Percentiles rank a stretch among this genome's conserved stretches.
Conservation (phyloP, 2,329 filamentous ascomycete genomes). For the Pseudopyrenochaeta lycopersici region DNA sequence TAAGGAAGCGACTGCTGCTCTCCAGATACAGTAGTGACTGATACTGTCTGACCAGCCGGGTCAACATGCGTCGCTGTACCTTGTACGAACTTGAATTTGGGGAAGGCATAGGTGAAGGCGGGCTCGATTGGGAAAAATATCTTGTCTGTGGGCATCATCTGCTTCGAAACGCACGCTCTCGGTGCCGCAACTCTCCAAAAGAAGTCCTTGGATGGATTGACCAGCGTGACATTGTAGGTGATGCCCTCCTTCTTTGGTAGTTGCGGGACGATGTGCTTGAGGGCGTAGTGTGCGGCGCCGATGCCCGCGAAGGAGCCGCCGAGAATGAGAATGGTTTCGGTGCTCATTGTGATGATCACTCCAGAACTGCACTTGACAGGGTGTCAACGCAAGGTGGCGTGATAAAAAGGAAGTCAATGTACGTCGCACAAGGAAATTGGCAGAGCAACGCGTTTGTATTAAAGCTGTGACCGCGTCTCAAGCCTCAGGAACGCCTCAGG, state of each 20-base stretch:
- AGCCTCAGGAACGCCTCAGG: slow-evolving; percentile 13
- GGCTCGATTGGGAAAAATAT: slow-evolving; percentile 61
- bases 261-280: slow-evolving; percentile 46
- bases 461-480: slow-evolving; percentile 18
- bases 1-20: slow-evolving; percentile 54
- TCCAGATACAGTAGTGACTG: slow-evolving; percentile 42
- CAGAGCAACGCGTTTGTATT: slow-evolving; percentile 13
- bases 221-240: slow-evolving; percentile 63
- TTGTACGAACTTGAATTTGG: slow-evolving; percentile 61
- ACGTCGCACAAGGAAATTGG: slow-evolving; percentile 11
- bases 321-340: slow-evolving; percentile 48
- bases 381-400: slow-evolving; percentile 12
- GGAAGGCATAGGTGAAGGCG: slow-evolving; percentile 60
- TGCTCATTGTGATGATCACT: slow-evolving; percentile 33
- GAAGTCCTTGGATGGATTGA: slow-evolving; percentile 64
- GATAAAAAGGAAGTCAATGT: slow-evolving; percentile 8
- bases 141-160: slow-evolving; percentile 59
- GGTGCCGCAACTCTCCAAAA: slow-evolving; percentile 65
- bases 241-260: slow-evolving; percentile 44
- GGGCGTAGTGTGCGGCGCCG: slow-evolving; percentile 46
- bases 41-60: slow-evolving; percentile 55
- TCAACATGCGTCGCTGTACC: slow-evolving; percentile 62
- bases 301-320: slow-evolving; percentile 49
- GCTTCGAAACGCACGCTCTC: slow-evolving; percentile 61
- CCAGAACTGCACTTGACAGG: background rate